Conservation (phyloP, 2,329 filamentous ascomycete genomes). For the Parasarocladium wereldwijsianum region DNA sequence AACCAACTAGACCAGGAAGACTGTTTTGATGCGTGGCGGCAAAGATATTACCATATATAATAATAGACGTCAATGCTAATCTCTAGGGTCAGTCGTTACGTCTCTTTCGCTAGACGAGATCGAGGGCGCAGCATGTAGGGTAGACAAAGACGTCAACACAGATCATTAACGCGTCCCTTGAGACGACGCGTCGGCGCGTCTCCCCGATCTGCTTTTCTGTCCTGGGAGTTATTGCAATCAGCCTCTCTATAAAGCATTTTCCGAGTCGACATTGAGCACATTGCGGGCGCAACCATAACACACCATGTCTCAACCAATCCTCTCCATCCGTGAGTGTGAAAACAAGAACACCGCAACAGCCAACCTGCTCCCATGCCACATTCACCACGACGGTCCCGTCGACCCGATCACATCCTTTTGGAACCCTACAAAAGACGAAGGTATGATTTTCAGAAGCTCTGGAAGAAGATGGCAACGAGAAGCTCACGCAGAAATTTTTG, state of each 20-base stretch:
- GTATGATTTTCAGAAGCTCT: conserved; percentile 13
- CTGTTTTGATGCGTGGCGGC: too few relatives aligned
- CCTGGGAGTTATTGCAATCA: too few relatives aligned
- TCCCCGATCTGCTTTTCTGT: not conserved
- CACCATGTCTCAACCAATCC: conserved; percentile 27
- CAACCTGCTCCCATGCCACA: conserved; percentile 66
- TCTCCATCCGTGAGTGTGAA: conserved; percentile 19
- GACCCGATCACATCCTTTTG: conserved; percentile 53
- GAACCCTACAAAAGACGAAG: conserved; percentile 38
- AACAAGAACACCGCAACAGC: conserved; percentile 30
- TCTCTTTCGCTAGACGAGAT: too few relatives aligned
- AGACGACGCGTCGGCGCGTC: conserved; percentile 4
- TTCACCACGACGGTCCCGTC: conserved; percentile 65
- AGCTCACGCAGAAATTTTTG: not conserved
- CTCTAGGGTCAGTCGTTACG: too few relatives aligned
- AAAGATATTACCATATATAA: conserved; percentile 1
- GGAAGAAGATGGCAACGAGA: not conserved
- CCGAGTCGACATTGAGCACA: not conserved
- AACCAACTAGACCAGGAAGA: too few relatives aligned
- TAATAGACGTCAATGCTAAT: not conserved
- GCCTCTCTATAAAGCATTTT: too few relatives aligned
- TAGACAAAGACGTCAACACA: too few relatives aligned
- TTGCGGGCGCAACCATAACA: not conserved
- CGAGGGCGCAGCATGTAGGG: too few relatives aligned
- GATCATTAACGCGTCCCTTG: too few relatives aligned